Conservation (phyloP, 2,329 filamentous ascomycete genomes). For the Sordariomycetes sp. region DNA sequence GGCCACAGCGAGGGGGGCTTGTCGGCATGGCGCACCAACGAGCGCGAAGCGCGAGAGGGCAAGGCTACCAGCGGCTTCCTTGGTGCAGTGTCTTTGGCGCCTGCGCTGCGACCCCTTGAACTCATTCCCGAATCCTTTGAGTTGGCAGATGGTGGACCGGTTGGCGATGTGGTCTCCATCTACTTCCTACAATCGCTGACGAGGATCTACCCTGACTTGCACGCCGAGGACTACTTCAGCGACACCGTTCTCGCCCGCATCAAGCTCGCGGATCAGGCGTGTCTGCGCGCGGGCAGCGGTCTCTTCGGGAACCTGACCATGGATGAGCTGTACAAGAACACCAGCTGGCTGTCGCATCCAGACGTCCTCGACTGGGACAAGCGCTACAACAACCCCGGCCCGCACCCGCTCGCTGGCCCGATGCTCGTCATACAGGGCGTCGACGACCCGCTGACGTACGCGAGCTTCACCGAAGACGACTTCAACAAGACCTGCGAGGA, state of each 20-base stretch:
- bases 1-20: conserved; percentile 13
- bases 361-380: background rate
- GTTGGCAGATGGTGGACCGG: conserved; percentile 5
- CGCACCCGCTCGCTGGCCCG: conserved; percentile 9
- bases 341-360: conserved; percentile 6
- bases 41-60: conserved; percentile 9
- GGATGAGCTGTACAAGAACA: conserved; percentile 7
- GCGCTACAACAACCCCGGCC: conserved; percentile 9
- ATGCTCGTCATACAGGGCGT: conserved; percentile 12
- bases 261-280: conserved; percentile 1
- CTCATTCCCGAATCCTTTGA: conserved; percentile 6
- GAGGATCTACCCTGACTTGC: conserved; percentile 7
- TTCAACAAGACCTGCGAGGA: conserved; percentile 8
- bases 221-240: conserved; percentile 8
- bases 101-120: conserved; percentile 6
- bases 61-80: conserved; percentile 7
- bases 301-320: conserved; percentile 5
- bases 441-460: conserved; percentile 8
- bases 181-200: conserved; percentile 9
- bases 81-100: conserved; percentile 7
- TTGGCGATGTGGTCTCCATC: conserved; percentile 6
- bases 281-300: conserved; percentile 6
- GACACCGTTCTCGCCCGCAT: conserved; percentile 3
- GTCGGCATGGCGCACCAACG: conserved; percentile 12
- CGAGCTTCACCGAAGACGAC: conserved; percentile 4